Evolutionary conservation across 2,329 filamentous ascomycete genomes (phyloP), one percentile per base, ranked within the genome.

Genomic region (Aaosphaeria arxii): DNA sequence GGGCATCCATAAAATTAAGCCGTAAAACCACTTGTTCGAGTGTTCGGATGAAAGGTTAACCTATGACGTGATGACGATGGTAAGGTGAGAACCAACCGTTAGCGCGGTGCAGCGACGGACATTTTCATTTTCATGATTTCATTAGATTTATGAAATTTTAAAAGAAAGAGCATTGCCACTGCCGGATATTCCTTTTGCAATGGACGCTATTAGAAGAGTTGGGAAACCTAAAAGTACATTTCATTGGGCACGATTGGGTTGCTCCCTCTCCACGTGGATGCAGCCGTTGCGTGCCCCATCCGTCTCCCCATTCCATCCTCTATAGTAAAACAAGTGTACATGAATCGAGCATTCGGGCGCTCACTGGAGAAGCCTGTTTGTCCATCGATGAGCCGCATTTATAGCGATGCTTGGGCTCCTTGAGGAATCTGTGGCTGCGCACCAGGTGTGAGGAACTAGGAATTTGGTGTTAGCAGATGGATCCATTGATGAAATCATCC

Each of bases 351-450:
- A 17, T 30, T 4, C 9, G 29, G 11, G 17, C 11, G 24, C 17
- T 24, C 17, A 24, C 17, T 24, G 17, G 7, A 35, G 35, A 45
- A 11, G 17, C 28, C 6, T n/a, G 24, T 30, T 28, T 11, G 29
- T 36, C 31, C 24, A n/a, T 36, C n/a, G 33, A 36, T 36, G 7
- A 24, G 3, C 7, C n/a, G 28, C 5, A 30, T 55, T 51, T 69
- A 71, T 58, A 71, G 59, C 29, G 67, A 63, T n/a, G 67, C 62
- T 55, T 65, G 59, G 36, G 64, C 66, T 49, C 61, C 62, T 48
- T 56, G 57, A 30, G 58, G 30, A 33, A 42, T 47, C 47, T 57
- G 55, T 6, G 56, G 56, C 28, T 56, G 54, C 32, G 58, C 54
- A 30, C 64, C 64, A 29, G 66, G 66, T 43, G 61, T 64, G 53